Base-by-base conservation (phyloP, 78 protist species). In the Chrysochromulina tobinii region DNA sequence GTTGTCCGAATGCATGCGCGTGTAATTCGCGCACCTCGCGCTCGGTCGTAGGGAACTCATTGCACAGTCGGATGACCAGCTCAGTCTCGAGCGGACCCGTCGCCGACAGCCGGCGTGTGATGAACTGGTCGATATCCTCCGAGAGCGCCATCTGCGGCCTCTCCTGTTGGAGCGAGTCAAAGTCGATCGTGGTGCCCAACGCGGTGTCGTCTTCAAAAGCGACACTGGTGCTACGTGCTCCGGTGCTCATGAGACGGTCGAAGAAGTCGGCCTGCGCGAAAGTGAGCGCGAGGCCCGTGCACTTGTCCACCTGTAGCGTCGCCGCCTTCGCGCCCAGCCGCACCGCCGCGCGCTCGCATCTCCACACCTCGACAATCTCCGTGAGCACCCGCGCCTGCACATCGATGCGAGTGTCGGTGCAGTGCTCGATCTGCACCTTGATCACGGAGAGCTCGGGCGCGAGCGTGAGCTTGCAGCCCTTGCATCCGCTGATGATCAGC, bases 21-120 rank as follows among this genome's bases (percentile, higher is more conserved):
- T 61, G 67, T 11, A 15, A 61, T 61, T 61, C 25, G 51, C 51
- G 14, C 57, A 15, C 83, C 83, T 75, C 83, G 83, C 83, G 83
- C 83, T 75, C 83, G 57, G 83, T 75, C 25, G 83, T 75, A 23
- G 83, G 83, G 83, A 50, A 75, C 23, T 75, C 83, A 57, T 75
- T 75, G 51, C 27, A 75, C 83, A 75, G 83, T 1, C 83, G 54
- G 54, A 75, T 50, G 21, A 75, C 21, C 27, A 75, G 83, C 57
- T 75, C 83, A 4, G 83, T 75, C 58, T 15, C 20, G 38, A 75
- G 57, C 18, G 54, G 58, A 4, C 12, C 83, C 83, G 57, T 50
- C 83, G 57, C 64, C 12, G 23, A 14, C 23, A 75, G 25, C 14
- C 4, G 58, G 12, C 83, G 55, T 3, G 83, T 50, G 57, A 75